phyloP scores from a whole-genome alignment of 2,329 filamentous ascomycete species.

The Fusarium drepaniforme region DNA sequence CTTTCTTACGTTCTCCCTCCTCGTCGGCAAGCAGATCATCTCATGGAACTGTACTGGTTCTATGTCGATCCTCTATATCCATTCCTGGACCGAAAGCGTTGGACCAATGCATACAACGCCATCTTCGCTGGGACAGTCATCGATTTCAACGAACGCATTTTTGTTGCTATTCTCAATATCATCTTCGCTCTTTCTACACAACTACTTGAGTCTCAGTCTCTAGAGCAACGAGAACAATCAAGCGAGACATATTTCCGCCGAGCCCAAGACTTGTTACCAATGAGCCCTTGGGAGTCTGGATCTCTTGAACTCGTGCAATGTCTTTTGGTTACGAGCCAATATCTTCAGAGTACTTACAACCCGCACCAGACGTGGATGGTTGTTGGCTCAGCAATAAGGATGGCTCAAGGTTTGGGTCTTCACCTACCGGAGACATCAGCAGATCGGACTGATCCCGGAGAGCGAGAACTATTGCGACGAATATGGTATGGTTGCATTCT shows the following conservation, averaged over 20 bases:
- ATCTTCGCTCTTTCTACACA: constrained; percentile 61
- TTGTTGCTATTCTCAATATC: constrained; percentile 59
- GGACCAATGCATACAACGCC: constrained; percentile 54
- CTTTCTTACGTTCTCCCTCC: constrained; percentile 57
- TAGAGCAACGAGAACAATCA: constrained; percentile 54
- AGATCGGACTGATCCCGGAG: constrained; percentile 27
- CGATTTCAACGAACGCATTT: constrained; percentile 54
- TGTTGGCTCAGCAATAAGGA: constrained; percentile 59
- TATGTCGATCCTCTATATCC: constrained; percentile 61
- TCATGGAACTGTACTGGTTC: constrained; percentile 60
- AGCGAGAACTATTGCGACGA: constrained; percentile 45
- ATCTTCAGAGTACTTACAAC: constrained; percentile 61
- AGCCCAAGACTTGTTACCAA: constrained; percentile 56
- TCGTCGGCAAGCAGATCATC: constrained; percentile 57
- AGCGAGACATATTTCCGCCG: constrained; percentile 57
- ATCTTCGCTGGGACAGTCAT: constrained; percentile 54
- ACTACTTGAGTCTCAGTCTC: constrained; percentile 54
- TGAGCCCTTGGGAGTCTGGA: constrained; percentile 56
- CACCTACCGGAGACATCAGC: constrained; percentile 56
- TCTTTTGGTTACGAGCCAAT: constrained; percentile 60
- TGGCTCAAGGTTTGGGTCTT: constrained; percentile 60
- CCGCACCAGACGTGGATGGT: constrained; percentile 64
- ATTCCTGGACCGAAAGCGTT: constrained; percentile 53
- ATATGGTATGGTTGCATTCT: constrained; percentile 54
- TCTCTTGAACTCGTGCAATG: constrained; percentile 60